phyloP scores from a whole-genome alignment of 805 yeast genomes.

The Candida oleophila region DNA sequence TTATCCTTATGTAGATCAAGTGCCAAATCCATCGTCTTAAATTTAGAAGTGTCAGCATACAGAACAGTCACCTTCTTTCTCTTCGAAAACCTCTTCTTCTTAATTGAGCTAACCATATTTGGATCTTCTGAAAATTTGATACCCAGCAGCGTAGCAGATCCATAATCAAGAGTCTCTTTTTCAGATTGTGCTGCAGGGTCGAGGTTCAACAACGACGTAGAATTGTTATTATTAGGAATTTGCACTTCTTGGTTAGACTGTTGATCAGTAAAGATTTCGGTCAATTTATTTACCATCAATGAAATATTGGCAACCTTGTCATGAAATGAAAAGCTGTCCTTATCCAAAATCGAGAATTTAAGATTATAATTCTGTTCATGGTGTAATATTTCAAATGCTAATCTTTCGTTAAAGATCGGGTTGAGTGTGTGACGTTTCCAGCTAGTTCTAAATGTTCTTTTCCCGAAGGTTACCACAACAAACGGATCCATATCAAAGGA shows the following conservation, averaged over 20 bases:
- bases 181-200: neutral
- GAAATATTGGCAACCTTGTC: conserved; percentile 74
- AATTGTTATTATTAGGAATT: neutral
- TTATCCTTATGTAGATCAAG: conserved; percentile 30
- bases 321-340: conserved; percentile 78
- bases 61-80: conserved; percentile 27
- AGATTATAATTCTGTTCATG: conserved; percentile 67
- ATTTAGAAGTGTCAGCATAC: conserved; percentile 39
- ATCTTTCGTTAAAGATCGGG: conserved; percentile 78
- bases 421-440: conserved; percentile 79
- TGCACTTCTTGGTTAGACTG: neutral
- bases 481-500: conserved; percentile 97
- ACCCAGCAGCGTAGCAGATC: neutral
- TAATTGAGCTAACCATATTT: conserved; percentile 28
- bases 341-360: conserved; percentile 75
- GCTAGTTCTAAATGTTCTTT: conserved; percentile 80
- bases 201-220: neutral
- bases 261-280: conserved; percentile 21
- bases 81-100: conserved; percentile 25
- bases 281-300: conserved; percentile 54
- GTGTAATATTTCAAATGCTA: conserved; percentile 73
- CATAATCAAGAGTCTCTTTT: neutral
- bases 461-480: conserved; percentile 87
- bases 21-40: conserved; percentile 40
- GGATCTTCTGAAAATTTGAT: conserved; percentile 26